Base-by-base conservation (phyloP, 1,139 yeast genomes). In the Dujonia santamariae region DNA sequence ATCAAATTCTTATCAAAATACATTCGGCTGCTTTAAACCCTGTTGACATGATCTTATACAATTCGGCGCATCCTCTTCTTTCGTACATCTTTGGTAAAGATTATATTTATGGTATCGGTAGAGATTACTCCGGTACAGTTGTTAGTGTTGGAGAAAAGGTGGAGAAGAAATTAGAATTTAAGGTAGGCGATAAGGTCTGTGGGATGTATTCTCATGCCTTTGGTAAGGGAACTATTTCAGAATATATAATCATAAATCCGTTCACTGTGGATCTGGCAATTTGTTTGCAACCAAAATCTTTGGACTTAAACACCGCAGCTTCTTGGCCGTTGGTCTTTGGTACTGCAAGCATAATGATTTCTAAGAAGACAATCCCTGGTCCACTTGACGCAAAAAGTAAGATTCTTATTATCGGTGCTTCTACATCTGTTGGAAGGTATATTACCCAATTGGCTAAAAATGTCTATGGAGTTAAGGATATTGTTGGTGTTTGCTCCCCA, bases 341-440 rank as follows among this genome's bases (percentile, higher is more conserved):
- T 6, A 66, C 87, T 2, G 86, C 87, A 0, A 61, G 53, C 42
- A 63, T 61, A 28, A 50, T 76, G 36, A 51, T 78, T 31, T 56
- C 56, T n/a, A 22, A n/a, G 11, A 22, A 25, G n/a, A 13, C 31
- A 14, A 16, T 11, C 7, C 30, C 9, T 19, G 12, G n/a, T 19
- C 8, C 8, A 18, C 8, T 29, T 11, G 13, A 29, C 8, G n/a
- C 15, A 4, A 9, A 29, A 5, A 24, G 26, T 3, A 60, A 60
- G 40, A 71, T 84, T 1, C 60, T 85, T 32, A 64, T 85, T 26
- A 64, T 83, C 39, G 95, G 95, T 28, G 92, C 84, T 11, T 77
- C 85, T 4, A 76, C 94, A 1, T 65, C 81, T n/a, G 84, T 83
- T 4, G 95, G 92, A 2, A 56, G 77, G 40, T 72, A 65, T 57